A percentile compares a stretch with the other conserved stretches of the same genome.
Conservation (phyloP, 1,284 basidiomycete genomes). For the Puccinia coronata region DNA sequence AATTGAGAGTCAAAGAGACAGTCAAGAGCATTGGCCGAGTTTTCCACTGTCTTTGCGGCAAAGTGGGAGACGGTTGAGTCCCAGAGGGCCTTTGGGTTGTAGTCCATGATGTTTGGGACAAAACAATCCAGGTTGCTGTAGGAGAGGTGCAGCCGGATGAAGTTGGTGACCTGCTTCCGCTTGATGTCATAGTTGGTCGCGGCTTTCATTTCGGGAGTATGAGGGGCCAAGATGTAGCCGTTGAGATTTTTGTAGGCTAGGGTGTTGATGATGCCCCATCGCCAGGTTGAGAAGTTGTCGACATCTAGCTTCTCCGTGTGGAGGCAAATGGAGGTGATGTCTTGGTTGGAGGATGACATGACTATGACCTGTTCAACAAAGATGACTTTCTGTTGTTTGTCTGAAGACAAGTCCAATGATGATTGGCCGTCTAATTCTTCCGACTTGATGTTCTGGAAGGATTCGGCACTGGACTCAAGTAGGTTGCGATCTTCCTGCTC, state of each 20-base stretch:
- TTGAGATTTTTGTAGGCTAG: slow-evolving; percentile 7
- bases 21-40: not conserved
- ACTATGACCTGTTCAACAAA: too few relatives aligned
- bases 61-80: not conserved
- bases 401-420: too few relatives aligned
- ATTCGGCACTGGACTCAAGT: not conserved
- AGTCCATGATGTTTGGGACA: not conserved
- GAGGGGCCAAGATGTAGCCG: not conserved
- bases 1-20: not conserved
- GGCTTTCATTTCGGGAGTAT: not conserved
- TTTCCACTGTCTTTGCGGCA: not conserved
- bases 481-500: not conserved
- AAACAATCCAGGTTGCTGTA: not conserved
- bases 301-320: not conserved
- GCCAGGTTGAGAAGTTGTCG: not conserved
- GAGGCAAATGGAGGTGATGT: not conserved
- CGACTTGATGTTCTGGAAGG: not conserved
- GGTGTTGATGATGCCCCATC: not conserved
- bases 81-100: not conserved
- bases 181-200: not conserved
- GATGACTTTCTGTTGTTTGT: not conserved
- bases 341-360: not conserved
- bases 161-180: not conserved
- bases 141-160: not conserved
- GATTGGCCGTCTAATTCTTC: too few relatives aligned